phyloP scores from a whole-genome alignment of 2,329 filamentous ascomycete species.

The Penicillium paneum region DNA sequence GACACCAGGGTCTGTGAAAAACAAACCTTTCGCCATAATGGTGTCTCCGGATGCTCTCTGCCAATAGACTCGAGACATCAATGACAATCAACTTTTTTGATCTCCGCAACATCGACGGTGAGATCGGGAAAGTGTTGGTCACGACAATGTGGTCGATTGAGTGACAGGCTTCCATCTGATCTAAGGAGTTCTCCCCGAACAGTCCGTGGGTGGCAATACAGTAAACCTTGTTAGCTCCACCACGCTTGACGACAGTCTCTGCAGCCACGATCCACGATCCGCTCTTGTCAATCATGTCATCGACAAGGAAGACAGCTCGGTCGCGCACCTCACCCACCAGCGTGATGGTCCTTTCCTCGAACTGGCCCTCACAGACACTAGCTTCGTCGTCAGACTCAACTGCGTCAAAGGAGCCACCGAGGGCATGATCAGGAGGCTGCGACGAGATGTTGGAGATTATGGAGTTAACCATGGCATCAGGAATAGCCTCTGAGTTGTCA shows the following conservation, averaged over 20 bases:
- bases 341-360: constrained; percentile 90
- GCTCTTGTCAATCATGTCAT: constrained; percentile 98
- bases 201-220: constrained; percentile 96
- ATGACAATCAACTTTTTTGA: constrained; percentile 83
- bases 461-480: constrained; percentile 81
- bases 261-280: constrained; percentile 96
- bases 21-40: constrained; percentile 82
- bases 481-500: constrained; percentile 54
- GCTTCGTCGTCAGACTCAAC: constrained; percentile 83
- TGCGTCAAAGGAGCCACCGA: constrained; percentile 82
- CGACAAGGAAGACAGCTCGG: constrained; percentile 86
- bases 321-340: constrained; percentile 92
- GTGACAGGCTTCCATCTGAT: constrained; percentile 85
- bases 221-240: constrained; percentile 88
- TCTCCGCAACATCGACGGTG: constrained; percentile 65
- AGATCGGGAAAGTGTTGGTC: constrained; percentile 95
- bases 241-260: constrained; percentile 92
- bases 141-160: constrained; percentile 93
- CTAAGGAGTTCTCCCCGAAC: constrained; percentile 84
- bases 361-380: constrained; percentile 53
- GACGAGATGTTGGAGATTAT: constrained; percentile 78
- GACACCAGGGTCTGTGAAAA: constrained; percentile 55
- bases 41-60: constrained; percentile 91
- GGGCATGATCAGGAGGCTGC: constrained; percentile 63
- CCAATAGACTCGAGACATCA: constrained; percentile 80